A percentile compares a stretch with the other conserved stretches of the same genome.
Evolutionary conservation across 805 yeast species (phyloP).

Genomic region (Yarrowia bubula): DNA sequence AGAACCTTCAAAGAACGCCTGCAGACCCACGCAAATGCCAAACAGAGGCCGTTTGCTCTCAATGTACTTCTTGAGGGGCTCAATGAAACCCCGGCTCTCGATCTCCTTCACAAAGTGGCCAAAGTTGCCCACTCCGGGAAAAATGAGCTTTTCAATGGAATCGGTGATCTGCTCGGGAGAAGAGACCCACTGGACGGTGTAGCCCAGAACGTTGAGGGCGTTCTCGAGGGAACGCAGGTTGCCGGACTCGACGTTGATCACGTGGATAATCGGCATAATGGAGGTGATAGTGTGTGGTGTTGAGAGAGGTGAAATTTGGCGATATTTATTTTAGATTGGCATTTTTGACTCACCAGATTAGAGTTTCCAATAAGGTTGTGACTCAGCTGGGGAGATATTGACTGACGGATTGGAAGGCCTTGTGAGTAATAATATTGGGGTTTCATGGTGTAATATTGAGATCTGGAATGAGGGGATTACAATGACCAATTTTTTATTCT

Average conservation of each 20-base stretch:
- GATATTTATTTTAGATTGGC: no score
- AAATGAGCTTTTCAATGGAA: constrained; percentile 51
- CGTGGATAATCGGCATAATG: constrained; percentile 41
- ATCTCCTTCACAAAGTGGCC: constrained; percentile 87
- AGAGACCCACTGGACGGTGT: constrained; percentile 38
- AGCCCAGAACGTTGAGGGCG: constrained; percentile 79
- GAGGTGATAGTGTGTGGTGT: not conserved
- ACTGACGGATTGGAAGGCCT: no score
- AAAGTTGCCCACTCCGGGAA: constrained; percentile 97
- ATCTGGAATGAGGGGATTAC: no score
- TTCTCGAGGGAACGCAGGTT: constrained; percentile 85
- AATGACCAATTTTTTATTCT: no score
- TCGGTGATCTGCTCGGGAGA: constrained; percentile 55
- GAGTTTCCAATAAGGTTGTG: no score
- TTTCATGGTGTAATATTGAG: no score
- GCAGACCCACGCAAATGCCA: constrained; percentile 98
- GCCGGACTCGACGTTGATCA: constrained; percentile 93
- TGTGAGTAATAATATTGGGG: no score
- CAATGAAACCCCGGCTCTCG: constrained; percentile 56
- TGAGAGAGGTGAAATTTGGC: not conserved
- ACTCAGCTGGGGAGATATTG: no score
- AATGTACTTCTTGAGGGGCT: constrained; percentile 66
- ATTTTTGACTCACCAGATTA: no score
- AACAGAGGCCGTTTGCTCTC: constrained; percentile 78
- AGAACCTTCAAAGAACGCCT: constrained; percentile 72